Percentiles rank a stretch among this genome's conserved stretches.
These are phyloP conservation scores for Neonectria ditissima DNA, from an alignment of 2,329 filamentous ascomycete genomes.

Conservation along the genomic window DNA sequence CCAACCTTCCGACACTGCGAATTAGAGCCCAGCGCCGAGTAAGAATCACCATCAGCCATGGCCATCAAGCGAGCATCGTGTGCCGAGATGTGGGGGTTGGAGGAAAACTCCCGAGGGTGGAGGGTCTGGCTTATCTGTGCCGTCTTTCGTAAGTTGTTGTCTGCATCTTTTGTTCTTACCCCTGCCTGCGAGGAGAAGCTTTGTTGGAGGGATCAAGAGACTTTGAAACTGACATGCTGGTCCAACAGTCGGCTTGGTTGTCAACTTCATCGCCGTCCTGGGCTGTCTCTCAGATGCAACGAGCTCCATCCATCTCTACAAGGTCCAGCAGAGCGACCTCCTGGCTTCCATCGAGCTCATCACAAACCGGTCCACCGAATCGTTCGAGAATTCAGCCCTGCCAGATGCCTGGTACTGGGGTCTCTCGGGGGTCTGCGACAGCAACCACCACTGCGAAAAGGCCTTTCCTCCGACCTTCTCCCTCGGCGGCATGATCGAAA, in stretches of 20 bases:
- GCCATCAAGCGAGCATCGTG: constrained; percentile 25
- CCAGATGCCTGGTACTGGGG: constrained; percentile 31
- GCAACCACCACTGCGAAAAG: constrained; percentile 25
- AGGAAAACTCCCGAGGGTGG: constrained; percentile 33
- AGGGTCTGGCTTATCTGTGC: constrained; percentile 34
- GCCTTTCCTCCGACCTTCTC: constrained; percentile 29
- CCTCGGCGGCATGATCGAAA: constrained; percentile 28
- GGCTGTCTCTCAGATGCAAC: constrained; percentile 30
- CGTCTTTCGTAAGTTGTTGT: constrained; percentile 31
- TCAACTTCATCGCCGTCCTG: constrained; percentile 33
- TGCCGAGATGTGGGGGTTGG: constrained; percentile 32
- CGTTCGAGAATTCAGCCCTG: constrained; percentile 12
- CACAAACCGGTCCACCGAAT: constrained; percentile 13
- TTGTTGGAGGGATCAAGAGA: background rate
- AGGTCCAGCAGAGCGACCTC: constrained; percentile 21
- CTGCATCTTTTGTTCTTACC: background rate
- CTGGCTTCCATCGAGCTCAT: constrained; percentile 16
- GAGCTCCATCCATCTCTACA: constrained; percentile 30
- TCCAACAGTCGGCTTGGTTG: constrained; percentile 27
- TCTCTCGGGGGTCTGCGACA: constrained; percentile 32
- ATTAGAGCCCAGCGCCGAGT: too few relatives aligned
- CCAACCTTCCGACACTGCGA: background rate
- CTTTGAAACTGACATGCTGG: background rate
- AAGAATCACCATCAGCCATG: constrained; percentile 8
- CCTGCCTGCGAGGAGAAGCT: too few relatives aligned